Evolutionary conservation across 192 early-diverging fungal species (phyloP).

Genomic region (Rhizophagus prolifer): DNA sequence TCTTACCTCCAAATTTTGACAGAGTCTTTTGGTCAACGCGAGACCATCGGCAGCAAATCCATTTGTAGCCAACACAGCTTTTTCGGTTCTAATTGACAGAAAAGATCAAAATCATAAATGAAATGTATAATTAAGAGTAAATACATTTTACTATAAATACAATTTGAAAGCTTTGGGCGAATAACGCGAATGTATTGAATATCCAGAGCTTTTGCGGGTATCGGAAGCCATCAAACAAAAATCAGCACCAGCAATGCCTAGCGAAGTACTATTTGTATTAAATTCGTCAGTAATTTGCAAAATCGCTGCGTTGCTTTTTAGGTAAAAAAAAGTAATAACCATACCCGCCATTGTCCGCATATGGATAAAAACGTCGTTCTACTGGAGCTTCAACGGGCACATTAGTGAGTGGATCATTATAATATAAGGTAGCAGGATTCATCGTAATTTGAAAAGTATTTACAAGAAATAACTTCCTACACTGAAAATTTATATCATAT

Average conservation of each 20-base stretch:
- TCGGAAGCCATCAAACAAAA: constrained; percentile 94
- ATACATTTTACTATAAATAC: constrained; percentile 34
- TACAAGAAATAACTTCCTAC: no score
- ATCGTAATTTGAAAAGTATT: not conserved
- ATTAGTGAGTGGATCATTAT: not conserved
- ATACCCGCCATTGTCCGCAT: constrained; percentile 81
- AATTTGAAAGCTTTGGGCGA: constrained; percentile 88
- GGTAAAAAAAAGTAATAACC: not conserved
- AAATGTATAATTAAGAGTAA: not conserved
- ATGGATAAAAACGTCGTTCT: constrained; percentile 76
- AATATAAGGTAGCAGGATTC: not conserved
- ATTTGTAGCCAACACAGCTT: constrained; percentile 78
- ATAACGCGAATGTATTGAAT: constrained; percentile 93
- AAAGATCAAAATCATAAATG: not conserved
- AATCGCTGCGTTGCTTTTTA: not conserved
- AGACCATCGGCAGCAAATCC: constrained; percentile 89
- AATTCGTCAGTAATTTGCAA: not conserved
- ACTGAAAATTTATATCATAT: no score
- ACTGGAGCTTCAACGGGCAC: no score
- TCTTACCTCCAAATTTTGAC: constrained; percentile 83
- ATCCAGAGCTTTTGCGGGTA: constrained; percentile 93
- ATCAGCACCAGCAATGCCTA: constrained; percentile 82
- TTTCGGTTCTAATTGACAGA: constrained; percentile 60
- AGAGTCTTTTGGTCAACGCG: constrained; percentile 77
- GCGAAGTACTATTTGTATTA: not conserved